A percentile compares a stretch with the other conserved stretches of the same genome.
These are phyloP conservation scores for Alternaria tenuissima DNA, from an alignment of 2,329 filamentous ascomycete species.

Conservation along the genomic window DNA sequence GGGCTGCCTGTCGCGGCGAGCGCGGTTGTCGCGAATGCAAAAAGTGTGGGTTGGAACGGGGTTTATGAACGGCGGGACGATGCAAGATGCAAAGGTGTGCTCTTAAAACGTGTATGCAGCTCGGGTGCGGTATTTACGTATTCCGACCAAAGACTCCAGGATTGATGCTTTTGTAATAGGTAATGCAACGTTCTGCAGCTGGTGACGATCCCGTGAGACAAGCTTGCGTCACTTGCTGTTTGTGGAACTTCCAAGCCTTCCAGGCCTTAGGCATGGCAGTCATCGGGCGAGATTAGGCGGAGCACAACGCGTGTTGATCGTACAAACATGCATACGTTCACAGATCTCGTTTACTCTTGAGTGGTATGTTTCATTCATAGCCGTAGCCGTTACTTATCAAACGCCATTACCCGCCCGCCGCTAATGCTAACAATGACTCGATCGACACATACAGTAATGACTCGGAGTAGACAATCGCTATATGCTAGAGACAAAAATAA, in stretches of 20 bases:
- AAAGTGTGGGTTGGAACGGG: neutral
- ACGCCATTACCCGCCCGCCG: slow-evolving; percentile 1
- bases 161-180: neutral
- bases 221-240: slow-evolving; percentile 9
- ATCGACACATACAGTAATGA: neutral
- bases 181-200: slow-evolving; percentile 1
- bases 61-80: neutral
- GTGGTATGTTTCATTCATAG: neutral
- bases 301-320: neutral
- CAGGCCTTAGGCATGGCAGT: neutral
- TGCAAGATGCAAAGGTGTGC: neutral
- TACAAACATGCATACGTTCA: neutral
- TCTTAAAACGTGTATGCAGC: neutral
- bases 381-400: neutral
- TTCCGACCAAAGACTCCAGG: neutral
- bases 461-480: neutral
- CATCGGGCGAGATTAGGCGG: slow-evolving; percentile 6
- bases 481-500: neutral
- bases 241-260: neutral
- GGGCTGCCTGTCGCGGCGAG: slow-evolving; percentile 28
- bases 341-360: neutral
- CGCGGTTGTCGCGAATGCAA: slow-evolving; percentile 25
- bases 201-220: slow-evolving; percentile 8
- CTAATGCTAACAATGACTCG: neutral
- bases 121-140: slow-evolving; percentile 2